phyloP scores from a whole-genome alignment of 495 filamentous ascomycete genomes.

The Penicillium subrubescens region DNA sequence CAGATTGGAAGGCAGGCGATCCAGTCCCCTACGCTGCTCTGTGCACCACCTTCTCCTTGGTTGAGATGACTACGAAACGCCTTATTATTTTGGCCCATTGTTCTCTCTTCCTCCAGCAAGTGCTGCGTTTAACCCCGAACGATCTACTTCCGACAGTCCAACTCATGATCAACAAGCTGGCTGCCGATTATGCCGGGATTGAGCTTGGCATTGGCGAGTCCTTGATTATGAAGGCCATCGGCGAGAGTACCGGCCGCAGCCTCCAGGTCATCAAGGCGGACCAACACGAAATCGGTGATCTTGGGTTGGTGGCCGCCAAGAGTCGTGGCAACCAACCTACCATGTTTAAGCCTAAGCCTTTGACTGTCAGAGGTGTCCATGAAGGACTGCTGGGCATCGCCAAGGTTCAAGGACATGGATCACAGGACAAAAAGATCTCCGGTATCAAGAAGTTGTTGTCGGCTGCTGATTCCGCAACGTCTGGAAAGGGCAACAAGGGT shows the following conservation, averaged over 20 bases:
- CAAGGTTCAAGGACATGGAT: constrained; percentile 80
- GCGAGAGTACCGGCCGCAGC: constrained; percentile 88
- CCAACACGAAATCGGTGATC: constrained; percentile 92
- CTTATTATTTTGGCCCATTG: constrained; percentile 85
- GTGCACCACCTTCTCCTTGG: constrained; percentile 89
- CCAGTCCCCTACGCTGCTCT: constrained; percentile 94
- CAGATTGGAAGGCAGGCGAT: constrained; percentile 87
- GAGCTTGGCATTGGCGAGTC: constrained; percentile 97
- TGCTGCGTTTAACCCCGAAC: constrained; percentile 83
- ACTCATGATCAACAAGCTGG: constrained; percentile 97
- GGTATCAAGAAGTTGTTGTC: constrained; percentile 94
- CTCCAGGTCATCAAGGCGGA: constrained; percentile 86
- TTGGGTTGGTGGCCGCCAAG: constrained; percentile 93
- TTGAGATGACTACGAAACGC: constrained; percentile 91
- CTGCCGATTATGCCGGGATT: constrained; percentile 93
- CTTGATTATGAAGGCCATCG: constrained; percentile 97
- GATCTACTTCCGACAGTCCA: constrained; percentile 86
- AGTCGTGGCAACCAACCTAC: constrained; percentile 91
- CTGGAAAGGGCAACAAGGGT: constrained; percentile 66
- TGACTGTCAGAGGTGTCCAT: constrained; percentile 85
- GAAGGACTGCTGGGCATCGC: constrained; percentile 88
- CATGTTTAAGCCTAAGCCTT: constrained; percentile 93
- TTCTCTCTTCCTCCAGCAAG: constrained; percentile 87
- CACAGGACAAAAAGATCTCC: constrained; percentile 87
- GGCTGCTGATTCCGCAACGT: constrained; percentile 70